Conservation (phyloP, 345 rosid genomes). For the Litchi chinensis region DNA sequence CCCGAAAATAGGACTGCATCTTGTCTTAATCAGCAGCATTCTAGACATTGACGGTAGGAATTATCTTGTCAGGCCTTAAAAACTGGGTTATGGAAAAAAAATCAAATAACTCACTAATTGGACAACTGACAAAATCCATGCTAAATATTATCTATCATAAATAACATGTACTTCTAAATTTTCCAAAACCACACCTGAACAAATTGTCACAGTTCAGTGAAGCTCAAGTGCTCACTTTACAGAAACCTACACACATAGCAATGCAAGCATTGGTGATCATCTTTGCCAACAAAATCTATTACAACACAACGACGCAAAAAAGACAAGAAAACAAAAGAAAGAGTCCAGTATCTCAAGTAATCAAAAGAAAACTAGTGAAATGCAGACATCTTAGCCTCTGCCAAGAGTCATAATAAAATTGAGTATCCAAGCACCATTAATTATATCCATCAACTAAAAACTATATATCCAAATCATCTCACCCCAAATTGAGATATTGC, state of each 20-base stretch:
- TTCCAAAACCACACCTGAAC: conserved; percentile 51
- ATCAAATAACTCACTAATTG: neutral
- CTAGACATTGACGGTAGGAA: conserved; percentile 70
- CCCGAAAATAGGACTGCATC: conserved; percentile 68
- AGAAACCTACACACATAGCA: conserved; percentile 59
- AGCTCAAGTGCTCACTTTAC: conserved; percentile 83
- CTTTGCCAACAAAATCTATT: neutral
- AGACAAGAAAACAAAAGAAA: neutral
- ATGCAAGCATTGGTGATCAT: conserved; percentile 2
- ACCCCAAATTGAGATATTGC: conserved; percentile 72
- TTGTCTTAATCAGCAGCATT: conserved; percentile 60
- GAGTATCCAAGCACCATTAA: neutral
- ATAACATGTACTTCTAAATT: neutral
- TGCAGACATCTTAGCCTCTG: neutral
- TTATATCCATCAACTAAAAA: neutral
- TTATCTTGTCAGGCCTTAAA: conserved; percentile 67
- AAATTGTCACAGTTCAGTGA: conserved; percentile 70
- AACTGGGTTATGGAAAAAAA: conserved; percentile 49
- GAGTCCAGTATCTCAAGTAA: conserved; percentile 5
- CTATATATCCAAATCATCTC: conserved; percentile 29
- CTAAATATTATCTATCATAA: neutral
- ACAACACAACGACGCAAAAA: neutral
- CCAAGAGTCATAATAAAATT: neutral
- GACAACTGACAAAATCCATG: conserved; percentile 1
- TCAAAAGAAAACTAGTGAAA: neutral